phyloP scores from a whole-genome alignment of 352 stramenopile genomes.

The Globisporangium takayamanum region DNA sequence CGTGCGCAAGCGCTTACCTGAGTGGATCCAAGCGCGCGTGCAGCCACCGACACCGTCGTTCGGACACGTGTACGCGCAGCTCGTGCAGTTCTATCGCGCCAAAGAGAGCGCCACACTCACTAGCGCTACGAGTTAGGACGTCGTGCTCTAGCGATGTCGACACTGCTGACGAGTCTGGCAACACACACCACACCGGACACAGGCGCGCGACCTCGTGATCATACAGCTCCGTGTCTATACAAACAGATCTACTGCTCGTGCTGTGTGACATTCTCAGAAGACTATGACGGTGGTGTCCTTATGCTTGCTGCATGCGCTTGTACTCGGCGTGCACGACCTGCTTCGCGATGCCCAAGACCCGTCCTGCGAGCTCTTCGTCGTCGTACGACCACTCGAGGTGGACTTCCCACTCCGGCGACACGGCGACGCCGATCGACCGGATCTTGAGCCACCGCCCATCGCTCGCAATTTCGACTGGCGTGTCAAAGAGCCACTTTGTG shows the following conservation, averaged over 20 bases:
- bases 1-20: slow-evolving; percentile 60
- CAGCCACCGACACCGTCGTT: slow-evolving; percentile 52
- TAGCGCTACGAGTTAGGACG: background rate
- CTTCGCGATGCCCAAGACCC: slow-evolving; percentile 77
- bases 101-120: slow-evolving; percentile 26
- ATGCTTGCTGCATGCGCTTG: slow-evolving; percentile 23
- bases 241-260: too few relatives aligned
- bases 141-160: too few relatives aligned
- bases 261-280: too few relatives aligned
- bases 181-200: too few relatives aligned
- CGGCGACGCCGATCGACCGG: slow-evolving; percentile 51
- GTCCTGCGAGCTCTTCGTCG: slow-evolving; percentile 77
- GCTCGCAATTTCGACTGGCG: slow-evolving; percentile 41
- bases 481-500: slow-evolving; percentile 58
- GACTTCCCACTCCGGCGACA: slow-evolving; percentile 74
- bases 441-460: slow-evolving; percentile 74
- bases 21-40: slow-evolving; percentile 81
- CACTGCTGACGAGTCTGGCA: too few relatives aligned
- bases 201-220: too few relatives aligned
- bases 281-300: background rate
- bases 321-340: slow-evolving; percentile 70
- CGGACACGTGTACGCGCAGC: slow-evolving; percentile 60
- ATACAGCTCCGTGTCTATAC: too few relatives aligned
- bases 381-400: slow-evolving; percentile 83
- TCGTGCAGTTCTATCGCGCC: slow-evolving; percentile 72